Base-by-base conservation (phyloP, 306 rosid genomes). In the Astragalus glycyphyllos region DNA sequence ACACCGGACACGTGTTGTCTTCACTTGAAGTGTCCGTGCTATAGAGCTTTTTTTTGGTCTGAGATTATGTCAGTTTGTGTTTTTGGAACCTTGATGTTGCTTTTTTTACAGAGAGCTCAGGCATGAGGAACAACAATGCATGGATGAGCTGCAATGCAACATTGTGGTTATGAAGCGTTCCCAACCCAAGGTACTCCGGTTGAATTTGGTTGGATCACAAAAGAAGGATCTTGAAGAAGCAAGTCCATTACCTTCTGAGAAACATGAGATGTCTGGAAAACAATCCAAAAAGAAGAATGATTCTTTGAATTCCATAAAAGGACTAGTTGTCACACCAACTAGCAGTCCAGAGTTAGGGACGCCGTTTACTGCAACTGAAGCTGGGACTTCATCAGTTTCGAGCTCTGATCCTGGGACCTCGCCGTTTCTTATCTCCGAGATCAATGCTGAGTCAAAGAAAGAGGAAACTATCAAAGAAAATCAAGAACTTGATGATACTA, bases 361-460 rank as follows among this genome's bases (percentile, higher is more conserved):
- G 0, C 87, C 96, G 0, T 89, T 89, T 65, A 94, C 99, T 4
- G 86, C 89, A 32, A 89, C 97, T 4, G 99, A 94, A 80, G 97
- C 84, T 56, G 96, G 96, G 26, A 85, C 97, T 34, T 91, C 99
- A 13, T 94, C 99, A 2, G 92, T 91, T 55, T 94, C 99, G 17
- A 94, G 97, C 81, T 91, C 97, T 3, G 97, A 90, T 79, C 99
- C 83, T 66, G 99, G 97, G 83, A 85, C 96, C 65, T 94, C 99
- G 15, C 99, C 97, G 8, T 89, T 91, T 79, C 82, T 86, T 61
- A 61, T 84, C 74, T 80, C 96, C 14, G 95, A 86, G 74, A 79
- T 85, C 62, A 89, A 68, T 82, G 83, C 81, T 8, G 87, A 91
- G 65, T 67, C 74, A 51, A 91, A 89, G 86, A 89, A 81, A 78